phyloP scores from a whole-genome alignment of 371 early-diverging fungal genomes.

The Mucor saturninus region DNA sequence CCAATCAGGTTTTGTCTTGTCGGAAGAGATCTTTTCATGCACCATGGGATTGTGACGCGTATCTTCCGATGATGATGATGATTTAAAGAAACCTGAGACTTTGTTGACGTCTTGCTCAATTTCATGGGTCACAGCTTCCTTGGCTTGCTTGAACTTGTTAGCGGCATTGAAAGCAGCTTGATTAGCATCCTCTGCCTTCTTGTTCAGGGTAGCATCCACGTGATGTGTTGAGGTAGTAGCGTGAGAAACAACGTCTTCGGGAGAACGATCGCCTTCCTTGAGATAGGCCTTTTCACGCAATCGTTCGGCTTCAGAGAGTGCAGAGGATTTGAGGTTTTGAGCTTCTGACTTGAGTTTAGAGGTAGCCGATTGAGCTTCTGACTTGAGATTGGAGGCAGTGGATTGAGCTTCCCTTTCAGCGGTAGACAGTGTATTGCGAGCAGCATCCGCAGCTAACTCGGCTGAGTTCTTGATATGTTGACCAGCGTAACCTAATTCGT shows the following conservation, averaged over 20 bases:
- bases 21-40: slow-evolving; percentile 17
- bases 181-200: slow-evolving; percentile 1
- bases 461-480: slow-evolving; percentile 19
- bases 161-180: slow-evolving; percentile 13
- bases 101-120: slow-evolving; percentile 20
- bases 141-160: slow-evolving; percentile 10
- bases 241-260: slow-evolving; percentile 28
- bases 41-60: slow-evolving; percentile 25
- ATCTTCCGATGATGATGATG: not conserved
- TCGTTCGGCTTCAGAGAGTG: no score
- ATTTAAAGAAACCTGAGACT: not conserved
- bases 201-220: not conserved
- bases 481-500: slow-evolving; percentile 11
- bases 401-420: slow-evolving; percentile 8
- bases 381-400: not conserved
- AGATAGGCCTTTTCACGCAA: slow-evolving; percentile 29
- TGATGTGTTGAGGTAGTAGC: not conserved
- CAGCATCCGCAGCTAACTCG: slow-evolving; percentile 18
- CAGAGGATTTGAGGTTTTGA: slow-evolving; percentile 19
- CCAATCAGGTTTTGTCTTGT: slow-evolving; percentile 18
- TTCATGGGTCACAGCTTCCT: not conserved
- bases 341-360: not conserved
- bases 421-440: slow-evolving; percentile 22
- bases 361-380: not conserved
- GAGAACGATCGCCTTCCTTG: slow-evolving; percentile 33